Base-by-base conservation (phyloP, 441 rosid species). In the Kokia cookei region DNA sequence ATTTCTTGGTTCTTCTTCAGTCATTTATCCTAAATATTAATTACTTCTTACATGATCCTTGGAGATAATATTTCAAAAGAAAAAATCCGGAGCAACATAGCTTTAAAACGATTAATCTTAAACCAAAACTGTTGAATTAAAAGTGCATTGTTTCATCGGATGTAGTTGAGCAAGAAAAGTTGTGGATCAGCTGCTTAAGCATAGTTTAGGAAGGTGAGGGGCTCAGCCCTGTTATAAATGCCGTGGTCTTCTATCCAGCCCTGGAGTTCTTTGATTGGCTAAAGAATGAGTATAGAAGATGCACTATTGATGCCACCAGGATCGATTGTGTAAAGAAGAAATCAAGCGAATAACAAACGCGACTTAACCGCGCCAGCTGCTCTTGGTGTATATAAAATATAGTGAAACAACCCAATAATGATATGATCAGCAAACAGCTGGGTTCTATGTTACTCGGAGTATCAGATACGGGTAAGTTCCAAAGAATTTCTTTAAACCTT, bases 121-220 rank as follows among this genome's bases (percentile, higher is more conserved):
- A 55, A 55, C 27, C 60, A 22, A 55, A 55, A 55, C 11, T 55
- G 29, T 55, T 59, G 63, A 59, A 13, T 62, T 7, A 62, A 2
- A 65, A 65, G 32, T 66, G 27, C 15, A 37, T 47, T 14, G 71
- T 47, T 45, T 65, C 14, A 59, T 29, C 9, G 64, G 42, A 60
- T 29, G 19, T 93, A 96, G 99, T 88, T 91, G 85, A 96, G 98
- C 84, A 83, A 87, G 81, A 91, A 88, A 86, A 90, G 91, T 88
- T 60, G 94, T 91, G 77, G 97, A 96, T 80, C 97, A 92, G 51
- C 94, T 87, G 97, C 88, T 92, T 40, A 92, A 92, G 89, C 98
- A 88, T 71, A 97, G 99, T 15, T 40, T 91, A 94, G 97, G 98
- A 96, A 87, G 95, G 97, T 24, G 91, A 87, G 9, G 92, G 90